phyloP scores from a whole-genome alignment of 2,329 filamentous ascomycete genomes.

The Lecanosticta acicola region DNA sequence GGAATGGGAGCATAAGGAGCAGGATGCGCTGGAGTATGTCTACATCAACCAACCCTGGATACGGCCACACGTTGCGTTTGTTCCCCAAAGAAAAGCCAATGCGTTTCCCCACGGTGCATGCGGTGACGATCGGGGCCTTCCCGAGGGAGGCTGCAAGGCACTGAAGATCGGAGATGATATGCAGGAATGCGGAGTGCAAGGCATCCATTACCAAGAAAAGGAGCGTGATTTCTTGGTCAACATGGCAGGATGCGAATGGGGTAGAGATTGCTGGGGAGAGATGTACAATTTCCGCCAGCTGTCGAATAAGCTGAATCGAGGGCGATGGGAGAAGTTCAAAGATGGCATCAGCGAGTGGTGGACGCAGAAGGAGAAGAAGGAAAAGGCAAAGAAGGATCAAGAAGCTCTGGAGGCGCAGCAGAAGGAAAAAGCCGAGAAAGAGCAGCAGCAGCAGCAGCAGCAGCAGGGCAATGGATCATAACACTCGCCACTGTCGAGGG shows the following conservation, averaged over 20 bases:
- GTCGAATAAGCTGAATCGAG: conserved; percentile 83
- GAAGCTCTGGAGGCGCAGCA: conserved; percentile 10
- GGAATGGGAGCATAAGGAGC: conserved; percentile 98
- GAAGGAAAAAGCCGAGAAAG: conserved; percentile 5
- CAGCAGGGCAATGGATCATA: neutral
- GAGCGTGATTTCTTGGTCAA: conserved; percentile 94
- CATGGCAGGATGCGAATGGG: conserved; percentile 97
- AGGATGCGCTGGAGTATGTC: conserved; percentile 88
- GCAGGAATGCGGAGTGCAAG: conserved; percentile 30
- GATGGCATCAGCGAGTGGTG: conserved; percentile 40
- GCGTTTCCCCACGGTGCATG: conserved; percentile 90
- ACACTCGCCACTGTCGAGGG: too few relatives aligned
- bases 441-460: conserved; percentile 4
- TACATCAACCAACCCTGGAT: conserved; percentile 92
- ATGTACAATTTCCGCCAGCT: conserved; percentile 94
- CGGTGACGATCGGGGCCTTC: conserved; percentile 67
- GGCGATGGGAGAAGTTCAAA: conserved; percentile 65
- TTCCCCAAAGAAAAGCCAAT: conserved; percentile 88
- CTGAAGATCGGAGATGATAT: conserved; percentile 21
- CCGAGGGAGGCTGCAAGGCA: conserved; percentile 37
- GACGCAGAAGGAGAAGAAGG: conserved; percentile 23
- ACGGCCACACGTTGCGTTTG: conserved; percentile 78
- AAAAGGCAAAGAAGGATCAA: conserved; percentile 18
- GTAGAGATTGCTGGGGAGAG: conserved; percentile 93
- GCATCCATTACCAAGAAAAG: conserved; percentile 76